Conservation (phyloP, 1,284 basidiomycete species). For the Tylopilus sp. region DNA sequence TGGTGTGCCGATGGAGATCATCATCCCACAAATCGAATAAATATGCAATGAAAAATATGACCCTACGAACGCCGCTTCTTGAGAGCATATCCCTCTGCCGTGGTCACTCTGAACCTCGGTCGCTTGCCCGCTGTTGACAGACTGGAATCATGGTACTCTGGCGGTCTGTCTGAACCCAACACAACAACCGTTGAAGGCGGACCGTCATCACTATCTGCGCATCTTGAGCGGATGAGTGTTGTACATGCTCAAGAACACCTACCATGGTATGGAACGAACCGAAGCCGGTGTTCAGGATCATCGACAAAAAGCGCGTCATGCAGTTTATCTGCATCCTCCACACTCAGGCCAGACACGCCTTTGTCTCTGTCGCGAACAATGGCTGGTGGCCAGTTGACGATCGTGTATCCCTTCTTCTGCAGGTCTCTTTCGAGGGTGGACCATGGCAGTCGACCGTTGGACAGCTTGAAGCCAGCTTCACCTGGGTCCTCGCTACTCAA, state of each 20-base stretch:
- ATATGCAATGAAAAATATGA: too few species aligned
- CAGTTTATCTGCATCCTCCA: slow-evolving; percentile 8
- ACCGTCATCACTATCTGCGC: too few species aligned
- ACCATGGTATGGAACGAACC: not conserved
- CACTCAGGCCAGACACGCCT: slow-evolving; percentile 3
- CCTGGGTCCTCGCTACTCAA: not conserved
- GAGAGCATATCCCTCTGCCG: not conserved
- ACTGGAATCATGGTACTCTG: not conserved
- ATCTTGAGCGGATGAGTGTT: not conserved
- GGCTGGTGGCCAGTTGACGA: not conserved
- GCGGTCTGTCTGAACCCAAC: not conserved
- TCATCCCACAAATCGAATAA: too few species aligned
- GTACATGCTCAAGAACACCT: not conserved
- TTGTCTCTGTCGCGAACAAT: slow-evolving; percentile 9
- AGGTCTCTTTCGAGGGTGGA: slow-evolving; percentile 8
- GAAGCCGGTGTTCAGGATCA: not conserved
- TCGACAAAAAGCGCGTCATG: slow-evolving; percentile 3
- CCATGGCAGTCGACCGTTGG: slow-evolving; percentile 10
- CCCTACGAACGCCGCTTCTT: not conserved
- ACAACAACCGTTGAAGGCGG: not conserved
- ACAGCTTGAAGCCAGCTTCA: slow-evolving; percentile 1
- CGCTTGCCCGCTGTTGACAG: not conserved
- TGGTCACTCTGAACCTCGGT: not conserved
- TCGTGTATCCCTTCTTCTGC: slow-evolving; percentile 1
- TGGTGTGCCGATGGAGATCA: too few species aligned